Conservation (phyloP, 345 rosid genomes). For the Linum trigynum region DNA sequence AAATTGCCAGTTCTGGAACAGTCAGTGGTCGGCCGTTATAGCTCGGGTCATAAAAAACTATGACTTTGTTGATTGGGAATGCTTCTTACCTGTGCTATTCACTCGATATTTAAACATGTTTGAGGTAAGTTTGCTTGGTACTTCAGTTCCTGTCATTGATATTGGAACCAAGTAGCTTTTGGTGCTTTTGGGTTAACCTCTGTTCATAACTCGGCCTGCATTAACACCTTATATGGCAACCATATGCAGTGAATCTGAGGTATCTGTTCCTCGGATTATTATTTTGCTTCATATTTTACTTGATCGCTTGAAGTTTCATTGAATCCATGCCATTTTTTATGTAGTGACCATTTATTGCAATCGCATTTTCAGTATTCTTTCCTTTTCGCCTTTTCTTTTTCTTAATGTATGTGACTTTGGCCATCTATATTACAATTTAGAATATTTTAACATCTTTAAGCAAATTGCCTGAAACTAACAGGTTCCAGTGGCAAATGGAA, state of each 20-base stretch:
- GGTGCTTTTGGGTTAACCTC: background rate
- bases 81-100: constrained; percentile 65
- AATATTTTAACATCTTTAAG: constrained; percentile 3
- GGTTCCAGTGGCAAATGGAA: constrained; percentile 99
- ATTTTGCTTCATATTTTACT: background rate
- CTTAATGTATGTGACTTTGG: background rate
- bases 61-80: constrained; percentile 67
- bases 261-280: too few species aligned
- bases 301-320: background rate
- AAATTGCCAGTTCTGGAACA: constrained; percentile 95
- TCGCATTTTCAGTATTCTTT: background rate
- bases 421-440: constrained; percentile 1
- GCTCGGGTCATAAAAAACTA: constrained; percentile 84
- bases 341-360: too few species aligned
- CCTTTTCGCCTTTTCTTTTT: background rate
- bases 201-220: background rate
- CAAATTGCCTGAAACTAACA: constrained; percentile 20
- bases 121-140: constrained; percentile 56
- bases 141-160: background rate
- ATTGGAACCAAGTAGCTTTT: background rate
- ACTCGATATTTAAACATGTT: constrained; percentile 83
- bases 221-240: background rate
- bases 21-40: constrained; percentile 85
- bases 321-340: background rate
- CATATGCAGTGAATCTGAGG: background rate